phyloP scores from a whole-genome alignment of 345 rosid species.

The Psidium friedrichsthalianum region DNA sequence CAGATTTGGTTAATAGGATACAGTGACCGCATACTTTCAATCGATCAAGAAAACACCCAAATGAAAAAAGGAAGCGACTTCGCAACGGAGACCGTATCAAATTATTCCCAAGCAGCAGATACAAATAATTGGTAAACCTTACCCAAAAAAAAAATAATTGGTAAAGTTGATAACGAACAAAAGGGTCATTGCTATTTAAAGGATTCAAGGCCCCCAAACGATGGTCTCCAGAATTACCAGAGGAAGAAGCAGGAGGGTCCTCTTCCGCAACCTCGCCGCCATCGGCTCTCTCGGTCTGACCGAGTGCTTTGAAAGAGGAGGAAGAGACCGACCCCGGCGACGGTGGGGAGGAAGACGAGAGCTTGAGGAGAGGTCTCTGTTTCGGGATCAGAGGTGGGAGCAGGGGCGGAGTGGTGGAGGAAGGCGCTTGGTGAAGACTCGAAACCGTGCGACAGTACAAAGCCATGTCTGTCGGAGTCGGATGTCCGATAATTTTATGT shows the following conservation, averaged over 20 bases:
- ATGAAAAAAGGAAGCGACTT: neutral
- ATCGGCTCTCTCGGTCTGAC: slow-evolving; percentile 28
- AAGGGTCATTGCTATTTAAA: neutral
- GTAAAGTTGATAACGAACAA: neutral
- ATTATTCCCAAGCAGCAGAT: neutral
- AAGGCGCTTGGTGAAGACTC: neutral
- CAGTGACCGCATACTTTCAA: neutral
- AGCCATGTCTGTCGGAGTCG: neutral
- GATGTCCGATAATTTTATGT: neutral
- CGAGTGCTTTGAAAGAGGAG: slow-evolving; percentile 13
- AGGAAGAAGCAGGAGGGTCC: slow-evolving; percentile 14
- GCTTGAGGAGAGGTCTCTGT: slow-evolving; percentile 2
- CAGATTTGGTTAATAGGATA: neutral
- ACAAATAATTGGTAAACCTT: neutral
- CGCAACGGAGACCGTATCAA: neutral
- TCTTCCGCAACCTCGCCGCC: slow-evolving; percentile 25
- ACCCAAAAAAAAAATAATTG: no score
- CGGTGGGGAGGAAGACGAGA: neutral
- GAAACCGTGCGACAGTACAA: neutral
- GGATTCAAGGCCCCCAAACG: neutral
- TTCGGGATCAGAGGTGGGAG: neutral
- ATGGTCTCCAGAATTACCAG: neutral
- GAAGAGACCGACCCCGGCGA: neutral
- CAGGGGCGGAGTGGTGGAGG: neutral
- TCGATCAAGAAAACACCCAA: neutral